Evolutionary conservation across 805 yeast species (phyloP).

Genomic region (Starmera pachycereana): DNA sequence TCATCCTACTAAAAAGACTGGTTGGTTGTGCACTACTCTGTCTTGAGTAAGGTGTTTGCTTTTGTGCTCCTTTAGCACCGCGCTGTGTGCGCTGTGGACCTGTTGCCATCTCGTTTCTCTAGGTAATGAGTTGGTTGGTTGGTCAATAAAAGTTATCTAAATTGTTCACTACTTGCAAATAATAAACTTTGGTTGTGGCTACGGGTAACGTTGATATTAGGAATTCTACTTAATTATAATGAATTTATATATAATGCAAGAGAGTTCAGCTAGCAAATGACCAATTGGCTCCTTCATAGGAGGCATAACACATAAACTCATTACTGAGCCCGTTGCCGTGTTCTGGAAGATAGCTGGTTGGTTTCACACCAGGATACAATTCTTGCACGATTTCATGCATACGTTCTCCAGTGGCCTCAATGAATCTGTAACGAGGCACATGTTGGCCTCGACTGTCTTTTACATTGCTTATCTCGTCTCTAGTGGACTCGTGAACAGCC

Average conservation of each 20-base stretch:
- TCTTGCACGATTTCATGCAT: conserved; percentile 55
- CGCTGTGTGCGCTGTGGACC: too few relatives aligned
- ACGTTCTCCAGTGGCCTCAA: conserved; percentile 87
- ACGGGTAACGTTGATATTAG: too few relatives aligned
- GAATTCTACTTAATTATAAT: too few relatives aligned
- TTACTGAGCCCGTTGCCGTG: conserved; percentile 82
- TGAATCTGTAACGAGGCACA: conserved; percentile 31
- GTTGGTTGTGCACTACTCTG: neutral
- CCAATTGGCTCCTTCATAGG: conserved; percentile 65
- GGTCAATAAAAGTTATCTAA: too few relatives aligned
- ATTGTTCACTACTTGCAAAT: too few relatives aligned
- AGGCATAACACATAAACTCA: conserved; percentile 80
- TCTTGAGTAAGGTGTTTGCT: conserved; percentile 9
- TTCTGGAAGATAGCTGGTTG: conserved; percentile 65
- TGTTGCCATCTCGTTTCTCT: too few relatives aligned
- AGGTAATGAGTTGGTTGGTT: too few relatives aligned
- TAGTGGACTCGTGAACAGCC: conserved; percentile 28
- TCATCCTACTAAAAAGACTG: conserved; percentile 16
- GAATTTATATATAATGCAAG: neutral
- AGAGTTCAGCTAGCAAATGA: conserved; percentile 23
- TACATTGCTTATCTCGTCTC: conserved; percentile 30
- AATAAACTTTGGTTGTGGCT: too few relatives aligned
- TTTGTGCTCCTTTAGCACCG: too few relatives aligned
- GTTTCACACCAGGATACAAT: conserved; percentile 52
- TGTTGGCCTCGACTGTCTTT: neutral